Evolutionary conservation across 768 basidiomycete species (phyloP), one percentile per base, ranked within the genome.

Genomic region (Amylocystis lapponica): DNA sequence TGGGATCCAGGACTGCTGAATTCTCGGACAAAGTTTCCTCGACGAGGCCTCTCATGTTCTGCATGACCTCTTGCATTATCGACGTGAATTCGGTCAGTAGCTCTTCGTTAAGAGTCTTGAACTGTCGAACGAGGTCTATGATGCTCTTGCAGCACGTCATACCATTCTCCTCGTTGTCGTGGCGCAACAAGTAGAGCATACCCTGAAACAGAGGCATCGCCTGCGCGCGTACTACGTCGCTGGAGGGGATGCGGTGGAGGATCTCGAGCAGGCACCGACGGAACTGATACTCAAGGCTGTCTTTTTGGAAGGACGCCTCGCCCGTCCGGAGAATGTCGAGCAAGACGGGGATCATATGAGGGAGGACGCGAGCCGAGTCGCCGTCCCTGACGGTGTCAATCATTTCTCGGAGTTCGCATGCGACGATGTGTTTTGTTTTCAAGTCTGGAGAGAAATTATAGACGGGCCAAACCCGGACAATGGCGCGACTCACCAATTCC

Each of bases 161-260:
- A 2, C 89, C 96, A 57, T 93, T 94, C 60, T 99, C 96, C 65
- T 99, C 96, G 60, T 96, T 97, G 68, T 99, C 96, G 51, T 78
- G 69, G 20, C 86, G 82, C 23, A 98, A 72, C 40, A 92, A 70
- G 49, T 89, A 74, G 27, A 97, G 72, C 80, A 96, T 81, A 40
- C 90, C 82, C 42, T 72, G 72, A 60, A 87, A 86, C 34, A 98
- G 76, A 2, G 74, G 60, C 12, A 73, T 66, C 14, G 79, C 73
- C 49, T 86, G 83, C 39, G 75, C 71, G 30, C 86, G 77, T 17
- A 93, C 69, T n/a, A 75, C 68, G 41, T 98, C 96, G 41, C 78
- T 78, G 30, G 82, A 75, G 0, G 92, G 89, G 11, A 97, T 73
- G 31, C 93, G 84, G 64, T 93, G 86, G 22, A 98, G 67, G 39